phyloP scores from a whole-genome alignment of 2,329 filamentous ascomycete species.

The Pseudopyrenochaeta lycopersici region DNA sequence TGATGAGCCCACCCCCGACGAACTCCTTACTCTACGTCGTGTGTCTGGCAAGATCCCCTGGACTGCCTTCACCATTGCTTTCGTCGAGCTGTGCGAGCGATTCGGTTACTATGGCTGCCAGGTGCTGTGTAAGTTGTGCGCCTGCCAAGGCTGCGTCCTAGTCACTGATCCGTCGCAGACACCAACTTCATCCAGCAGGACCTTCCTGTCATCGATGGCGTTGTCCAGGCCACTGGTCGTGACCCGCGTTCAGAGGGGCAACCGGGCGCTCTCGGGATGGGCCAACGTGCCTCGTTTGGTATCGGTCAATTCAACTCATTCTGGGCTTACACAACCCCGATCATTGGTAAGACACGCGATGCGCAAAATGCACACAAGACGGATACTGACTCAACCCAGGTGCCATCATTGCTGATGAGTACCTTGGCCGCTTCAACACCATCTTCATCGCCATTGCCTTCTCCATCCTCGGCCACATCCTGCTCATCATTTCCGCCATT shows the following conservation, averaged over 20 bases:
- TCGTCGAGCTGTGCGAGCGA: conserved; percentile 78
- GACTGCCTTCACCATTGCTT: conserved; percentile 73
- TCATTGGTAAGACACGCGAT: conserved; percentile 49
- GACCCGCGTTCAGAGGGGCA: conserved; percentile 41
- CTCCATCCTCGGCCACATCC: conserved; percentile 62
- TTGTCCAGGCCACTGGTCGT: conserved; percentile 40
- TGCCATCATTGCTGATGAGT: conserved; percentile 66
- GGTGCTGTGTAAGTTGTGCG: conserved; percentile 64
- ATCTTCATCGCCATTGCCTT: conserved; percentile 61
- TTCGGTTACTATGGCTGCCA: conserved; percentile 81
- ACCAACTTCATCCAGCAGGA: conserved; percentile 52
- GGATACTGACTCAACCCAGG: no score
- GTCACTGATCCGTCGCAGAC: conserved; percentile 32
- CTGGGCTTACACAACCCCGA: conserved; percentile 52
- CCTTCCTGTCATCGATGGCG: conserved; percentile 46
- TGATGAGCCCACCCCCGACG: conserved; percentile 67
- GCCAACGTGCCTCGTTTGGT: conserved; percentile 48
- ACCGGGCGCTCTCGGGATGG: conserved; percentile 47
- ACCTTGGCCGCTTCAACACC: conserved; percentile 70
- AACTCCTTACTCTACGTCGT: conserved; percentile 67
- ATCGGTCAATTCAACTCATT: conserved; percentile 51
- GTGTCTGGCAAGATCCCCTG: conserved; percentile 72
- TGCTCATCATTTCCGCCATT: conserved; percentile 63
- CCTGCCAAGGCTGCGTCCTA: background rate
- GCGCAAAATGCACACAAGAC: no score